Evolutionary conservation across 164 flowering plant genomes (phyloP), one percentile per base, ranked within the genome.

Genomic region (Echeveria elegans): DNA sequence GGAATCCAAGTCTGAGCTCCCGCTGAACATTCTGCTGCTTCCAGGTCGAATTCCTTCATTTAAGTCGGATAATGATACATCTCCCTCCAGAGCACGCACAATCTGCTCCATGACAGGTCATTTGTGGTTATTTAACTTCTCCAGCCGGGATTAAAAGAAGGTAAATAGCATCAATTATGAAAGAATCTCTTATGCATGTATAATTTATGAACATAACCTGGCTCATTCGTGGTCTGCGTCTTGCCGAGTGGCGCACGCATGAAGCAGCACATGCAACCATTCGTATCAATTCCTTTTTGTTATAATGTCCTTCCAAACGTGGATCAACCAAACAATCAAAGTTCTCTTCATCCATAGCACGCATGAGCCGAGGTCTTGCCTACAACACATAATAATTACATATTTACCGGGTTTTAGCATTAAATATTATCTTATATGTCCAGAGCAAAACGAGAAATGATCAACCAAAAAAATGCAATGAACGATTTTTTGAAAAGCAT

Each of bases 201-300:
- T n/a, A n/a, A n/a, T n/a, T n/a, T n/a, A n/a, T n/a, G n/a, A n/a
- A n/a, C 11, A 24, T 73, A 78, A 92, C 98, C 96, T 90, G 98
- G 72, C 96, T 87, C 96, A 90, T 87, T 53, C 84, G 77, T 31
- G 98, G 98, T 34, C 98, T 79, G 60, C 90, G 89, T 34, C 83
- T 69, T 34, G 96, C 93, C 47, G 96, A 90, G 77, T 90, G 96
- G 47, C 98, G 93, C 58, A 90, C 92, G 71, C 90, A 82, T 62
- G 93, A 83, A 68, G 96, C 96, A 45, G 96, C 96, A 82, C 96
- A 90, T 26, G 96, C 85, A 71, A 86, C 84, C 95, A 90, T 85
- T 61, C 86, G 78, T 68, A 85, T 78, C 89, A 92, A 90, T 76
- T 88, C 98, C 58, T 74, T 76, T 34, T 58, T 72, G 74, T 82